Conservation (phyloP, 2,329 filamentous ascomycete species). For the Pezicula carpinea region DNA sequence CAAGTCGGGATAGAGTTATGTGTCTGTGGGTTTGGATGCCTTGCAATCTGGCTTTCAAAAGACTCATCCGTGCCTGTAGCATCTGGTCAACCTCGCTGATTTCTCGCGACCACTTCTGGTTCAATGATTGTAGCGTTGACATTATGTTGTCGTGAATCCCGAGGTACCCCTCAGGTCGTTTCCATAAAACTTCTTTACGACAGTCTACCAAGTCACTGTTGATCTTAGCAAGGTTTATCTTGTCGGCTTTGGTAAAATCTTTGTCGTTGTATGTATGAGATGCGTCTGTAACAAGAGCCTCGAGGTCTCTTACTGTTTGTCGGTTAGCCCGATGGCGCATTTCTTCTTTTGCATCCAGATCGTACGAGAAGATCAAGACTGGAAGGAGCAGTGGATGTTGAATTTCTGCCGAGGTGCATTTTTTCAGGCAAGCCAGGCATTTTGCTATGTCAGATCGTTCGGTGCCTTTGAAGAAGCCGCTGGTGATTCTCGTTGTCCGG, state of each 20-base stretch:
- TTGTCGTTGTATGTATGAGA: not conserved
- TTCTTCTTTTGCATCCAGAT: not conserved
- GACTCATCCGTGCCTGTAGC: no score
- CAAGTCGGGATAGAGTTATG: slow-evolving; percentile 5
- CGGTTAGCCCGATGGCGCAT: not conserved
- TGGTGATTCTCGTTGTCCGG: not conserved
- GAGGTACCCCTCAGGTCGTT: not conserved
- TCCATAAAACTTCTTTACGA: not conserved
- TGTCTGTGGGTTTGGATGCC: slow-evolving; percentile 3
- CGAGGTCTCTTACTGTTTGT: not conserved
- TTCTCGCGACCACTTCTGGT: no score
- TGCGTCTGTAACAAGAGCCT: not conserved
- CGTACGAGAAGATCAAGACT: no score
- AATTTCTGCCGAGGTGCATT: no score
- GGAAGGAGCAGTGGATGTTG: no score
- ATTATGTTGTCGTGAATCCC: no score
- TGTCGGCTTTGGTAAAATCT: not conserved
- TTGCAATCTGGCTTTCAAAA: not conserved
- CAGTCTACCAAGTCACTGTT: not conserved
- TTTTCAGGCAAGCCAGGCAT: no score
- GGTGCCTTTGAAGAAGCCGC: not conserved
- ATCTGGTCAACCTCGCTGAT: no score
- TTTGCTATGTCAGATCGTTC: not conserved
- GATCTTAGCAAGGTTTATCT: not conserved
- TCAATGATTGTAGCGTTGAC: no score